Base-by-base conservation (phyloP, 257 asterid genomes). In the Fraxinus pennsylvanica region DNA sequence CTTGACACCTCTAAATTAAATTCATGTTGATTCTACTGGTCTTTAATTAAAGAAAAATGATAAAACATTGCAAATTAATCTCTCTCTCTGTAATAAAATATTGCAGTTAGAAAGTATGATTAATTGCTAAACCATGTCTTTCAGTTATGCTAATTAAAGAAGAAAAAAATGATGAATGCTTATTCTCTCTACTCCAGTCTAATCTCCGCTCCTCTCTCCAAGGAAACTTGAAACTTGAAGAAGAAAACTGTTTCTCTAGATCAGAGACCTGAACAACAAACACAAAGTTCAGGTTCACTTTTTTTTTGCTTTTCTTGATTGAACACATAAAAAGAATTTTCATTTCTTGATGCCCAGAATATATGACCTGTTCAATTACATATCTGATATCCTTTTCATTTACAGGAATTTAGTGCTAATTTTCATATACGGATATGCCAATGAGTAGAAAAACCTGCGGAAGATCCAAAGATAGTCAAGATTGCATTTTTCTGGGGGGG, bases 351-450 rank as follows among this genome's bases (percentile, higher is more conserved):
- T 39, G 59, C 59, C 77, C 77, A 77, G 36, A 73, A 38, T 19
- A 3, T 22, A 50, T 61, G 61, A 14, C 19, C n/a, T 63, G 57
- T 13, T 79, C 70, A 73, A 78, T 63, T 82, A 15, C 29, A 71
- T 81, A 74, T 41, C 25, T 33, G 38, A 65, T 71, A 76, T 13
- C 81, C 79, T 74, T 43, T 80, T 81, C 77, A 71, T 74, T 76
- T 78, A 63, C 74, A 78, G 73, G 83, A 77, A 72, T 72, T 39
- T 9, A 35, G 39, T 41, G 50, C 79, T 74, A 70, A n/a, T 70
- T 81, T 78, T 70, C 39, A 57, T 63, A 43, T 61, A 0, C 74
- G 78, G 86, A 83, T 87, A 80, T 81, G 88, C 74, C 68, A 30
- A 74, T 73, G 76, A 84, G 82, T 41, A 71, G 85, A 41, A 76